Conservation (phyloP, 202 grass and related monocot species). For the Alloteropsis angusta region DNA sequence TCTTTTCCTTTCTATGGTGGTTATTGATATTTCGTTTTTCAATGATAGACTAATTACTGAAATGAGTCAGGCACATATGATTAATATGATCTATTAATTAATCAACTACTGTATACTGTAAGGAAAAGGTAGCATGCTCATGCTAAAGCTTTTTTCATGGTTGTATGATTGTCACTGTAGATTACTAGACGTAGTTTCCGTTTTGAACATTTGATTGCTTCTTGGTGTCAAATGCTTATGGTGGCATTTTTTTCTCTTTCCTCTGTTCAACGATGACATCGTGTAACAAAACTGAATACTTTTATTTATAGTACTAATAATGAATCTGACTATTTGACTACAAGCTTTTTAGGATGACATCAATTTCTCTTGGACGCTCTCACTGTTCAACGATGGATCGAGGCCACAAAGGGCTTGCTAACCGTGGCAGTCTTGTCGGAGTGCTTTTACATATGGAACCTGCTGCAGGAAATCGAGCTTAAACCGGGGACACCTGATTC, state of each 20-base stretch:
- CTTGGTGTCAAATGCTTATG: not conserved
- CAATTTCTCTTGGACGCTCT: not conserved
- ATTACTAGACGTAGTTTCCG: not conserved
- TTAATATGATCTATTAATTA: not conserved
- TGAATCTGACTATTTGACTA: not conserved
- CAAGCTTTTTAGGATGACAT: not conserved
- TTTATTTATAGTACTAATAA: not conserved
- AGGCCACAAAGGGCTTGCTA: no score
- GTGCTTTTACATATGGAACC: no score
- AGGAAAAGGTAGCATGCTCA: not conserved
- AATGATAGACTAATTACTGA: not conserved
- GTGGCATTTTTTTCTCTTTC: not conserved
- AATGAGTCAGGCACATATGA: not conserved
- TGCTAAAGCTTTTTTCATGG: slow-evolving; percentile 11
- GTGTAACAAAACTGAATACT: not conserved
- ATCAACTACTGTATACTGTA: not conserved
- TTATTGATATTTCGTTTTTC: slow-evolving; percentile 12
- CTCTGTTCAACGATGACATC: not conserved
- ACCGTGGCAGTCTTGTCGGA: no score
- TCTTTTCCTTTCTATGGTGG: not conserved
- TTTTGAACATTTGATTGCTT: not conserved
- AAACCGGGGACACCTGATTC: no score
- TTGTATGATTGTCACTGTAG: not conserved
- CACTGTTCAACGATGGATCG: no score
- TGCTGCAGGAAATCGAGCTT: no score